Conservation (phyloP, 2,329 filamentous ascomycete species). For the Calonectria crousiana region DNA sequence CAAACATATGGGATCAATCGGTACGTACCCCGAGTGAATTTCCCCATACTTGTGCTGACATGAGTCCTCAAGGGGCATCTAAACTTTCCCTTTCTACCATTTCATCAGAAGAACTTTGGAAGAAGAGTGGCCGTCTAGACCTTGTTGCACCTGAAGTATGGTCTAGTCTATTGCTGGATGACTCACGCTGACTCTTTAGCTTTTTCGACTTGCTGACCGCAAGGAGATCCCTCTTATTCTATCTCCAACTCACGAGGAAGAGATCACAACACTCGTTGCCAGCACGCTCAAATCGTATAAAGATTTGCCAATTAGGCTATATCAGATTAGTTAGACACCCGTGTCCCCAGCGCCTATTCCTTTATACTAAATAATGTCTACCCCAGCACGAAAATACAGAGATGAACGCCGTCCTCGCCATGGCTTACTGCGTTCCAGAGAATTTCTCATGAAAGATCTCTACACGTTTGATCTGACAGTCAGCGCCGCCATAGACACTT, state of each 20-base stretch:
- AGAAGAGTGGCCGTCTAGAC: conserved; percentile 83
- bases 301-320: conserved; percentile 85
- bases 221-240: conserved; percentile 81
- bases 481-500: conserved; percentile 81
- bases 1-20: conserved; percentile 84
- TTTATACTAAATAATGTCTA: conserved; percentile 36
- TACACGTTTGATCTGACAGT: conserved; percentile 89
- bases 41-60: conserved; percentile 15
- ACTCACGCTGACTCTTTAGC: conserved; percentile 59
- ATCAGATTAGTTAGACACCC: conserved; percentile 79
- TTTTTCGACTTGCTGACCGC: conserved; percentile 85
- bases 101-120: conserved; percentile 87
- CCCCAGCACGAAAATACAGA: conserved; percentile 86
- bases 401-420: conserved; percentile 92
- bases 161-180: background rate
- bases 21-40: conserved; percentile 53
- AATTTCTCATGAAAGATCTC: conserved; percentile 98
- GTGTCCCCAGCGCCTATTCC: background rate
- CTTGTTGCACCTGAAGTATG: conserved; percentile 78
- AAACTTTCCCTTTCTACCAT: conserved; percentile 87
- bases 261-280: conserved; percentile 87
- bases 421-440: conserved; percentile 86
- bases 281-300: conserved; percentile 84
- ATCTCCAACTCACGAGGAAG: conserved; percentile 95
- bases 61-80: conserved; percentile 71